Evolutionary conservation across 2,329 filamentous ascomycete species (phyloP), one percentile per base, ranked within the genome.

Genomic region (Pestalotiopsis sp.): DNA sequence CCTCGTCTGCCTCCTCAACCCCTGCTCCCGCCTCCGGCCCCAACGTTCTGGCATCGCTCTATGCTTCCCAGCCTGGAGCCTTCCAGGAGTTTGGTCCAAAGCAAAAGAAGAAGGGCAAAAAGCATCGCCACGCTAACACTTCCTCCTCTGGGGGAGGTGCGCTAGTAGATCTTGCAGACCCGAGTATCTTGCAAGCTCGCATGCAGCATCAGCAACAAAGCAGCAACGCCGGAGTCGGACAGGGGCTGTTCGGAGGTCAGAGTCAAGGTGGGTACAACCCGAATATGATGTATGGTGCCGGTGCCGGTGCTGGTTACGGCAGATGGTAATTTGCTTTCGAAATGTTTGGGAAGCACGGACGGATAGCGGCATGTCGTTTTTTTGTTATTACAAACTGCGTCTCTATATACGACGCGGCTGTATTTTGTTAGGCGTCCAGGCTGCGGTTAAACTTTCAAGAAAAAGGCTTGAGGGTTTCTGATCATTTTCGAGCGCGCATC

Each of bases 121-220:
- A 98, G 94, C 95, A 98, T 89, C 97, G 95, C 91, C 95, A 98
- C 92, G 95, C 94, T 96, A 97, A 98, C 94, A 98, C 95, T 95
- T 97, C 95, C 93, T 98, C 95, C 91, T 97, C 94, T 91, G 93
- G 93, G 88, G 95, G 94, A 90, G 93, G 94, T 93, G 95, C 93
- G 88, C 91, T 98, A 95, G 95, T 97, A 87, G 95, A 98, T 97
- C 94, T 97, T 95, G 94, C 93, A 89, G 95, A 98, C 94, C 95
- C 95, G 89, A 97, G 94, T 89, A 98, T 98, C 89, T 91, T 98
- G 89, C 95, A 97, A 88, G 94, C 94, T 83, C 93, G 95, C 89
- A 92, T 97, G 89, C 95, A 97, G 84, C 93, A 96, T 86, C 90
- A 92, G 85, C 88, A 90, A 78, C 91, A 92, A 85, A 76, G 76